A percentile compares a stretch with the other conserved stretches of the same genome.
These are phyloP conservation scores for Musa acuminata DNA, from an alignment of 176 grass and related monocot genomes.

Conservation along the genomic window DNA sequence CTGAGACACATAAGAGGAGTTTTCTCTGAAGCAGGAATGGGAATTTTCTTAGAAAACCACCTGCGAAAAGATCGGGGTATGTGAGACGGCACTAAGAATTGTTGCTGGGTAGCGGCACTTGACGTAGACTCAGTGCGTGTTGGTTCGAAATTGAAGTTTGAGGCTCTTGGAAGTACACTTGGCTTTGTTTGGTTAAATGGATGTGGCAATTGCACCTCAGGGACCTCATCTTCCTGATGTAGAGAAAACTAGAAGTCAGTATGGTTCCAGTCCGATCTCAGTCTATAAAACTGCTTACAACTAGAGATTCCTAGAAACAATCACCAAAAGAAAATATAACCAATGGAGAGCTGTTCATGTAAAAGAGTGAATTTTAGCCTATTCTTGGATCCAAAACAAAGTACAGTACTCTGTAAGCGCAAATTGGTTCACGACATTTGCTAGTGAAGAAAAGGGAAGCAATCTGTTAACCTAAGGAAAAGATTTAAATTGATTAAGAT, in stretches of 20 bases:
- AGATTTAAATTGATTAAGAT: not conserved
- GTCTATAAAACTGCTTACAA: too few species aligned
- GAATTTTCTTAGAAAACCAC: slow-evolving; percentile 37
- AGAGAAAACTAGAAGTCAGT: slow-evolving; percentile 14
- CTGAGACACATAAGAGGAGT: not conserved
- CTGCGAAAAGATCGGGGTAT: slow-evolving; percentile 51
- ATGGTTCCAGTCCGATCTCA: not conserved
- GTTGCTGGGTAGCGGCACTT: slow-evolving; percentile 11
- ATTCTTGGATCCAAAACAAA: not conserved
- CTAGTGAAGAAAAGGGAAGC: not conserved
- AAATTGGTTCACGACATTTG: too few species aligned
- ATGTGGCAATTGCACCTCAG: slow-evolving; percentile 56
- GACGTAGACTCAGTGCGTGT: not conserved
- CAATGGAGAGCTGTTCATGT: too few species aligned
- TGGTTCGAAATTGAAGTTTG: slow-evolving; percentile 2
- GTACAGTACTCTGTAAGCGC: not conserved
- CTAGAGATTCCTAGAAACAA: too few species aligned
- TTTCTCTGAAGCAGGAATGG: slow-evolving; percentile 9
- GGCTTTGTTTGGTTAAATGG: slow-evolving; percentile 43
- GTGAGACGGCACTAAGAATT: slow-evolving; percentile 39
- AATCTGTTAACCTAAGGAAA: too few species aligned
- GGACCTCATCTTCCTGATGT: slow-evolving; percentile 66
- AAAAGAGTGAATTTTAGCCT: too few species aligned
- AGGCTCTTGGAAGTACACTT: not conserved
- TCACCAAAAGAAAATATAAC: too few species aligned